Evolutionary conservation across 108 stramenopile genomes (phyloP).

Genomic region (Epithemia pelagica): DNA sequence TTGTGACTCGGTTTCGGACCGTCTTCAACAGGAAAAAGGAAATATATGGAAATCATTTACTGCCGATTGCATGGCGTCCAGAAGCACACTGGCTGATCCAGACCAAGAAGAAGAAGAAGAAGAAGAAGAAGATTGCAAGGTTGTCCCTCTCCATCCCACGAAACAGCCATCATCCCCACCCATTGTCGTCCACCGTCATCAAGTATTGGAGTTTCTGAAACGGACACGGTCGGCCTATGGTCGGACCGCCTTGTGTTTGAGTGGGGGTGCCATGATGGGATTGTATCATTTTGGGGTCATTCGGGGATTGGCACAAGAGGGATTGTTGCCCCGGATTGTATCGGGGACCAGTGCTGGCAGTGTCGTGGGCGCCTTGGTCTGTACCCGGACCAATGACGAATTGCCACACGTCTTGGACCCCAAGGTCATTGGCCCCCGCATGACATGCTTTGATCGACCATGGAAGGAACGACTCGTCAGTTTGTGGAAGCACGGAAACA

Average conservation of each 20-base stretch:
- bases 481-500: conserved; percentile 42
- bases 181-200: neutral
- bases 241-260: conserved; percentile 89
- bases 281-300: conserved; percentile 92
- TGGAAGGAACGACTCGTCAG: conserved; percentile 59
- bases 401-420: conserved; percentile 60
- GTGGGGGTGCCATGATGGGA: conserved; percentile 91
- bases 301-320: conserved; percentile 71
- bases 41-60: neutral
- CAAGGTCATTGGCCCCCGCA: conserved; percentile 39
- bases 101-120: neutral
- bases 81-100: neutral
- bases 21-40: neutral
- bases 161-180: neutral
- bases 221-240: conserved; percentile 93
- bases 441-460: conserved; percentile 59
- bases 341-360: conserved; percentile 93
- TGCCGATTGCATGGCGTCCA: too few relatives aligned
- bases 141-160: neutral
- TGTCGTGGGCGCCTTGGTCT: conserved; percentile 87
- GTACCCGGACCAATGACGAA: conserved; percentile 90
- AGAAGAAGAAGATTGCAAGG: neutral
- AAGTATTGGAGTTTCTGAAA: conserved; percentile 66
- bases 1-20: neutral
- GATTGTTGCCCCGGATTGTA: conserved; percentile 78